Percentiles rank a stretch among this genome's conserved stretches.
Evolutionary conservation across 805 yeast species (phyloP).

Genomic region (Ascoidea tarda): DNA sequence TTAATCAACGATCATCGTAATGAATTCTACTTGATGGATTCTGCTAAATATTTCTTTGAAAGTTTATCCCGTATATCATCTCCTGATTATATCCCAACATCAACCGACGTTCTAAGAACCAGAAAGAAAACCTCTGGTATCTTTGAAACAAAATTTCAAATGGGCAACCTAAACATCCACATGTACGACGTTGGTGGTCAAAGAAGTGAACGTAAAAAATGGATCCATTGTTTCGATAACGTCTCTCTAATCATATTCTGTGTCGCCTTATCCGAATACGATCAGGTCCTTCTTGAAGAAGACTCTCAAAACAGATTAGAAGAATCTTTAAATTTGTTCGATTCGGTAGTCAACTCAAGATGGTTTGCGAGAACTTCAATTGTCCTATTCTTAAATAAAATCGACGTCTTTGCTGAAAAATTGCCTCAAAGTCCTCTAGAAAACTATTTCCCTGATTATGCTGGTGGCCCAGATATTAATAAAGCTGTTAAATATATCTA

Average conservation of each 20-base stretch:
- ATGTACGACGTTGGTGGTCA: conserved; percentile 91
- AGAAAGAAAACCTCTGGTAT: conserved; percentile 91
- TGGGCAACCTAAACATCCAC: conserved; percentile 45
- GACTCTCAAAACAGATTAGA: conserved; percentile 62
- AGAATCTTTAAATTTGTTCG: conserved; percentile 74
- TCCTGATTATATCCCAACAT: conserved; percentile 54
- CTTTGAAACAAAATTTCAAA: conserved; percentile 63
- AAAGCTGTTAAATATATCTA: conserved; percentile 86
- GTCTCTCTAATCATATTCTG: conserved; percentile 84
- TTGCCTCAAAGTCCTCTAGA: conserved; percentile 70
- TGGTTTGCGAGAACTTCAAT: conserved; percentile 87
- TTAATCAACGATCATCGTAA: conserved; percentile 47
- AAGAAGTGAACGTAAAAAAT: conserved; percentile 78
- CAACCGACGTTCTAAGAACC: conserved; percentile 69
- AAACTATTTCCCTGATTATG: conserved; percentile 77
- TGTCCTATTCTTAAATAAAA: conserved; percentile 77
- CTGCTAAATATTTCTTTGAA: conserved; percentile 65
- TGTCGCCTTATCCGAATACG: conserved; percentile 84
- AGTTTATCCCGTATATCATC: conserved; percentile 47
- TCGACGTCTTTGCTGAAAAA: conserved; percentile 82
- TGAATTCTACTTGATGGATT: conserved; percentile 73
- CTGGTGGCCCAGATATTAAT: conserved; percentile 79
- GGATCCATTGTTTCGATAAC: conserved; percentile 95
- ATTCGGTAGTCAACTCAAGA: conserved; percentile 80
- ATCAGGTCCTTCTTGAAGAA: conserved; percentile 72